Percentiles rank a stretch among this genome's conserved stretches.
Evolutionary conservation across 768 basidiomycete genomes (phyloP).

Genomic region (Rhizopogon rudus): DNA sequence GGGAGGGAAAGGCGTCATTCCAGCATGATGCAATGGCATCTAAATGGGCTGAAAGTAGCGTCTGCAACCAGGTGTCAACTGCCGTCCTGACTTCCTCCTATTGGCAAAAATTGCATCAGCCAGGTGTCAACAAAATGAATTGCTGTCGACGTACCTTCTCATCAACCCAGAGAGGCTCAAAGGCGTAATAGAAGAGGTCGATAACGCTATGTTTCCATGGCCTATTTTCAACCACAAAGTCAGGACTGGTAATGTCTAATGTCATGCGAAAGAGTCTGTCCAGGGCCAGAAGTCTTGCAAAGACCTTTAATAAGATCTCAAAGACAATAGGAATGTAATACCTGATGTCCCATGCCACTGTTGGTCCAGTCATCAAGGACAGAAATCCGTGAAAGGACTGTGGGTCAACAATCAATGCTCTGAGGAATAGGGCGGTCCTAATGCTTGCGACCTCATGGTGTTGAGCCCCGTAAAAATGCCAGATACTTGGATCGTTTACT

Average conservation of each 20-base stretch:
- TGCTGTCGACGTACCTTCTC: slow-evolving; percentile 39
- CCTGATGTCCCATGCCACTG: not conserved
- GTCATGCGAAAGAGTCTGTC: slow-evolving; percentile 57
- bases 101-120: not conserved
- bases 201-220: slow-evolving; percentile 64
- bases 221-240: slow-evolving; percentile 55
- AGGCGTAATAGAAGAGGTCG: slow-evolving; percentile 56
- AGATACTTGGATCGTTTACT: slow-evolving; percentile 39
- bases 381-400: slow-evolving; percentile 56
- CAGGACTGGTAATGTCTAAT: slow-evolving; percentile 59
- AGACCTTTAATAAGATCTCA: slow-evolving; percentile 48
- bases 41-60: slow-evolving; percentile 61
- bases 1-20: slow-evolving; percentile 54
- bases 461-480: slow-evolving; percentile 66
- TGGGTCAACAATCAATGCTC: slow-evolving; percentile 56
- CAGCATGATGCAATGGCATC: slow-evolving; percentile 64
- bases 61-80: slow-evolving; percentile 52
- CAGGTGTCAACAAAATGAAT: not conserved
- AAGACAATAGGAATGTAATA: slow-evolving; percentile 24
- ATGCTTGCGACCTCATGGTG: slow-evolving; percentile 46
- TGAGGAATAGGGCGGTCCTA: slow-evolving; percentile 52
- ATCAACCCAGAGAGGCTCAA: slow-evolving; percentile 60
- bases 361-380: slow-evolving; percentile 16
- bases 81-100: slow-evolving; percentile 68
- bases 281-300: not conserved